Conservation (phyloP, 2,329 filamentous ascomycete genomes). For the Xylaria sp. region DNA sequence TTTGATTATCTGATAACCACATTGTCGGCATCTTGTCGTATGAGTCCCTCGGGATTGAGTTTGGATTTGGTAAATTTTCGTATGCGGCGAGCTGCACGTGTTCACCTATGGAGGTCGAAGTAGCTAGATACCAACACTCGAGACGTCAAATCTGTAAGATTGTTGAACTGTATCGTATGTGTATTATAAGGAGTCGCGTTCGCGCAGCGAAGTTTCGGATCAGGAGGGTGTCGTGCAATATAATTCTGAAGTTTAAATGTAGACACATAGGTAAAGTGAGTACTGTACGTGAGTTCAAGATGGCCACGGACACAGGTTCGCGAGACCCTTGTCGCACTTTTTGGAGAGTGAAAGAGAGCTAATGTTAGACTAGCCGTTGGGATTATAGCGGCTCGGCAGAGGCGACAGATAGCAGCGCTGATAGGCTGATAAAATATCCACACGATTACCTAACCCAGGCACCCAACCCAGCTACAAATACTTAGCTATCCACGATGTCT, state of each 20-base stretch:
- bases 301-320: slow-evolving; percentile 26
- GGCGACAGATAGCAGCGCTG: not conserved
- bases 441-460: too few relatives aligned
- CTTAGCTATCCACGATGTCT: too few relatives aligned
- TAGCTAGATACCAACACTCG: not conserved
- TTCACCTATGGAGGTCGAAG: not conserved
- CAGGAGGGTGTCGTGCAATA: not conserved
- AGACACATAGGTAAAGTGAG: not conserved
- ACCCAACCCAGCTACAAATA: too few relatives aligned
- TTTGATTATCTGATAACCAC: slow-evolving; percentile 96
- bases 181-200: not conserved
- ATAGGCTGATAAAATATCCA: too few relatives aligned
- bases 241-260: not conserved
- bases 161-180: too few relatives aligned
- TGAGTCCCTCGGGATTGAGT: slow-evolving; percentile 30
- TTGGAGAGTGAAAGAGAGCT: slow-evolving; percentile 11
- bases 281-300: not conserved
- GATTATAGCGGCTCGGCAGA: slow-evolving; percentile 15
- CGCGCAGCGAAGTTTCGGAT: not conserved
- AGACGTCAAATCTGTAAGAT: not conserved
- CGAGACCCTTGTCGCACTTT: slow-evolving; percentile 15
- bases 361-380: not conserved
- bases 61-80: slow-evolving; percentile 1
- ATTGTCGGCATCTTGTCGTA: slow-evolving; percentile 74
- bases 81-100: not conserved